A percentile compares a stretch with the other conserved stretches of the same genome.
These are phyloP conservation scores for Pogostemon cablin DNA, from an alignment of 257 asterid species.

Conservation along the genomic window DNA sequence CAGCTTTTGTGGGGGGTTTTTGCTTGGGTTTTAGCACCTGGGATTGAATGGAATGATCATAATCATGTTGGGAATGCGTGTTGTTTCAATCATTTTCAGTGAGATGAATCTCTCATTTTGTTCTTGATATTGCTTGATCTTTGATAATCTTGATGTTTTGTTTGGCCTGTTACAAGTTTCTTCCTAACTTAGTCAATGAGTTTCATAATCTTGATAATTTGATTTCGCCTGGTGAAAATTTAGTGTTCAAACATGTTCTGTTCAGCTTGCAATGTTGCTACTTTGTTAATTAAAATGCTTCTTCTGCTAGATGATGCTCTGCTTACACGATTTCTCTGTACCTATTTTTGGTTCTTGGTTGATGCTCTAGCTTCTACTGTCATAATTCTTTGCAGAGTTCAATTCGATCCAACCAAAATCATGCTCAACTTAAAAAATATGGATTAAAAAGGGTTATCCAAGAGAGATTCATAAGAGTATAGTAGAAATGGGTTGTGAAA, in stretches of 20 bases:
- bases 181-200: not conserved
- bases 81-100: not conserved
- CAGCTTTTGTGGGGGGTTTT: slow-evolving; percentile 24
- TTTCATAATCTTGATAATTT: slow-evolving; percentile 19
- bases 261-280: not conserved
- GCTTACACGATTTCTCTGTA: not conserved
- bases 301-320: no score
- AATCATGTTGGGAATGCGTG: slow-evolving; percentile 17
- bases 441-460: not conserved
- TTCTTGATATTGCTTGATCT: not conserved
- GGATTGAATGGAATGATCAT: slow-evolving; percentile 11
- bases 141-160: slow-evolving; percentile 25
- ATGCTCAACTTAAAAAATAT: not conserved
- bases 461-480: not conserved
- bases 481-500: slow-evolving; percentile 61
- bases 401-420: not conserved
- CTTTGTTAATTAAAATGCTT: no score
- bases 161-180: not conserved
- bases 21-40: slow-evolving; percentile 20
- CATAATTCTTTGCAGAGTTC: slow-evolving; percentile 26
- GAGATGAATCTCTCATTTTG: not conserved
- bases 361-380: not conserved
- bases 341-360: not conserved
- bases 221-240: not conserved
- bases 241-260: not conserved